Evolutionary conservation across 805 yeast species (phyloP), one percentile per base, ranked within the genome.

Genomic region (Monosporozyma yasuniensis): DNA sequence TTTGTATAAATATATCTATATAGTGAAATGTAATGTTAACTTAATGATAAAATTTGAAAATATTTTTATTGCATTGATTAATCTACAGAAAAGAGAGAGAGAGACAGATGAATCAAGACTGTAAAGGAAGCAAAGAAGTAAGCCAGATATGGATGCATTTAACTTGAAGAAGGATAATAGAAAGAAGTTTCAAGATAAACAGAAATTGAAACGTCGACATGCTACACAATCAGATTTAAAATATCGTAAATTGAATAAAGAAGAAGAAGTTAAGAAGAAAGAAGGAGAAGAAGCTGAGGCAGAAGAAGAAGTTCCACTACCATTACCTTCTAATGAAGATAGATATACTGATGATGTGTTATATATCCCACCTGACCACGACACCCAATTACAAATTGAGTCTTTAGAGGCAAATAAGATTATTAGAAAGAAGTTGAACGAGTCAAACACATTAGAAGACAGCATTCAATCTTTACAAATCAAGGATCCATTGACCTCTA

Each of bases 181-280:
- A 10, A 70, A 68, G 63, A 69, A 67, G 57, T 72, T 69, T 51
- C 71, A 66, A 49, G 75, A 72, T 49, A 71, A 70, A 52, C 63
- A 67, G 28, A 65, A 63, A 47, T 61, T 69, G 11, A 72, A 72
- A 49, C 57, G 68, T 4, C 66, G 61, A 19, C 75, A 72, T 56
- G 63, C 61, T 1, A 67, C 68, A 46, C 70, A 64, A 49, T 69
- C 66, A 56, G 72, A 59, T 53, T 63, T 56, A 54, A 71, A 64
- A 60, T 71, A 65, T 50, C 54, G 58, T 4, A 56, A 63, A 12
- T 37, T 61, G 27, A 60, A 60, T 42, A 52, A 53, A 16, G 49
- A 48, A 1, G 61, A 54, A 5, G 51, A 51, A 2, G 51, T n/a
- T n/a, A 25, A 8, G 27, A 25, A 25, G 27, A 25, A 48, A n/a